A percentile compares a stretch with the other conserved stretches of the same genome.
phyloP scores from a whole-genome alignment of 164 flowering plant genomes.

The Euptelea pleiosperma region DNA sequence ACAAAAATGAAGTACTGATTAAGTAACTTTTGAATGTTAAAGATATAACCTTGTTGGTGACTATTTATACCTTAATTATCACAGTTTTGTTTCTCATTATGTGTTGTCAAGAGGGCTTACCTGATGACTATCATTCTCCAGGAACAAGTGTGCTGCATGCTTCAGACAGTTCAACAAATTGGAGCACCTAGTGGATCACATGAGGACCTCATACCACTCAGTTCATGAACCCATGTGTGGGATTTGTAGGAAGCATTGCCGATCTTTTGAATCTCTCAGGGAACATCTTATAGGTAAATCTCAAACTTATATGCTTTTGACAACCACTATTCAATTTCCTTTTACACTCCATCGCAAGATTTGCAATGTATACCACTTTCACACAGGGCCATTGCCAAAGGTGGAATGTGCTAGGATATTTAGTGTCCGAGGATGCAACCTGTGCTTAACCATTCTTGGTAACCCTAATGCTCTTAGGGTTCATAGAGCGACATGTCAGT shows the following conservation, averaged over 20 bases:
- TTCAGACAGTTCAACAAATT: slow-evolving; percentile 75
- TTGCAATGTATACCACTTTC: too few species aligned
- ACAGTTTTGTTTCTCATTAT: too few species aligned
- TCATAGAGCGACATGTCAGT: slow-evolving; percentile 65
- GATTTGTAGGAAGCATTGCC: slow-evolving; percentile 75
- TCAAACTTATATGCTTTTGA: too few species aligned
- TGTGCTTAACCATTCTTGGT: slow-evolving; percentile 59
- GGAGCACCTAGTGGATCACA: slow-evolving; percentile 95
- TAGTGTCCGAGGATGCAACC: slow-evolving; percentile 59
- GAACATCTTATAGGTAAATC: slow-evolving; percentile 80
- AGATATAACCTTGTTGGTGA: too few species aligned
- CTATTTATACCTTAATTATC: too few species aligned
- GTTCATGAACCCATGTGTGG: slow-evolving; percentile 90
- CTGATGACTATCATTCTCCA: too few species aligned
- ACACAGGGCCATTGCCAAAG: slow-evolving; percentile 79
- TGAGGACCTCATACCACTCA: slow-evolving; percentile 79
- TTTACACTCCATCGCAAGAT: too few species aligned
- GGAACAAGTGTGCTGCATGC: slow-evolving; percentile 96
- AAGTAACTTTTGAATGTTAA: too few species aligned
- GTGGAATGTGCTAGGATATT: slow-evolving; percentile 74
- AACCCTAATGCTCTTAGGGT: slow-evolving; percentile 49
- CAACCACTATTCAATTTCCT: too few species aligned
- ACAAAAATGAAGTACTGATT: too few species aligned
- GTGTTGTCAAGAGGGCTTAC: too few species aligned
- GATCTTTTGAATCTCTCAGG: slow-evolving; percentile 81